Evolutionary conservation across 768 basidiomycete species (phyloP).

Genomic region (Butyriboletus loyo): DNA sequence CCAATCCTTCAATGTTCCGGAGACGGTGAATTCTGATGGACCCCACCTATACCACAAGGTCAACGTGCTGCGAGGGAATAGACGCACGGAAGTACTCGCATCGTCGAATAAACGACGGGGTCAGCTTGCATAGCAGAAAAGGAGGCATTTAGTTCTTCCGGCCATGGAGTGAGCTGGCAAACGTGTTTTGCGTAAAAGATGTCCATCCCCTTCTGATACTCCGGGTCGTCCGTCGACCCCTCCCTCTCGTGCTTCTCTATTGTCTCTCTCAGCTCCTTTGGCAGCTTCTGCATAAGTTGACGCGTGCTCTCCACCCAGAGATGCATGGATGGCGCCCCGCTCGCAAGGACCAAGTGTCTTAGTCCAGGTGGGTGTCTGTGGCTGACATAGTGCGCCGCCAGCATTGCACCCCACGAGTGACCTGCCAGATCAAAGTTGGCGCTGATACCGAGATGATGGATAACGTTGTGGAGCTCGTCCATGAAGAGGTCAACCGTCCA

Average conservation of each 20-base stretch:
- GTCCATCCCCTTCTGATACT: conserved; percentile 32
- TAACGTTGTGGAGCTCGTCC: conserved; percentile 50
- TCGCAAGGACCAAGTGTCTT: conserved; percentile 34
- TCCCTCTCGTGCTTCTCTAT: conserved; percentile 32
- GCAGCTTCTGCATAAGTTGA: conserved; percentile 25
- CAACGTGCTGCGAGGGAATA: neutral
- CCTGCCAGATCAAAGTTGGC: conserved; percentile 46
- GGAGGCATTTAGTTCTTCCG: conserved; percentile 29
- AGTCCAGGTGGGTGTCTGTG: conserved; percentile 38
- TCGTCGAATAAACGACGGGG: conserved; percentile 30
- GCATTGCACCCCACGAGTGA: conserved; percentile 59
- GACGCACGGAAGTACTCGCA: neutral
- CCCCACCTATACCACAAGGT: conserved; percentile 8
- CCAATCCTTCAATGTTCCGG: conserved; percentile 46
- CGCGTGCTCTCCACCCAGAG: conserved; percentile 27
- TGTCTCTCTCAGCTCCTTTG: conserved; percentile 25
- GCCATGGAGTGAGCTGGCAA: conserved; percentile 35
- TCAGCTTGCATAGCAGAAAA: conserved; percentile 29
- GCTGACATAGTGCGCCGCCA: conserved; percentile 41
- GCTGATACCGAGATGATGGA: conserved; percentile 40
- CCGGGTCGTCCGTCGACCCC: conserved; percentile 30
- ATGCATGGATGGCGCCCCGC: conserved; percentile 31
- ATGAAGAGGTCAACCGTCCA: conserved; percentile 51
- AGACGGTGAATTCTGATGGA: conserved; percentile 38
- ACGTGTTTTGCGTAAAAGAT: conserved; percentile 34